phyloP scores from a whole-genome alignment of 2,329 filamentous ascomycete genomes.

The Clonostachys solani region DNA sequence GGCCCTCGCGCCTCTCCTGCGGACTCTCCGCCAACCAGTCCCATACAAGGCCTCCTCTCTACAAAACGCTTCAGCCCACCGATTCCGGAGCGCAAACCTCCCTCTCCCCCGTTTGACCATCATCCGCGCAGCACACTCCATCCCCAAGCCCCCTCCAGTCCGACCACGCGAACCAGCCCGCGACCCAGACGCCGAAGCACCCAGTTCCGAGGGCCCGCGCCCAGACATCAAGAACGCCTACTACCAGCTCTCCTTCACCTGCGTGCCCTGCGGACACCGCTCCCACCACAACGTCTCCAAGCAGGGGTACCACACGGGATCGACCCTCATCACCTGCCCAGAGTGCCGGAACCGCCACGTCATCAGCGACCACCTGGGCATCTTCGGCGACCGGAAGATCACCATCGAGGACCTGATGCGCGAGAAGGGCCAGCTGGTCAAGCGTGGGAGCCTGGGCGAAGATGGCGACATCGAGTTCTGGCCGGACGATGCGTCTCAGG shows the following conservation, averaged over 20 bases:
- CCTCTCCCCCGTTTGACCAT: slow-evolving; percentile 7
- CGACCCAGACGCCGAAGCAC: neutral
- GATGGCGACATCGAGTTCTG: slow-evolving; percentile 93
- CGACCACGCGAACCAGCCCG: slow-evolving; percentile 3
- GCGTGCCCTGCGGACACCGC: slow-evolving; percentile 74
- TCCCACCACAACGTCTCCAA: slow-evolving; percentile 87
- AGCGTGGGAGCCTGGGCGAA: slow-evolving; percentile 65
- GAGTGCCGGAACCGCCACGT: slow-evolving; percentile 82
- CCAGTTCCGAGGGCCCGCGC: slow-evolving; percentile 2
- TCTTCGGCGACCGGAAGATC: slow-evolving; percentile 67
- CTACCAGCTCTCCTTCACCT: slow-evolving; percentile 90
- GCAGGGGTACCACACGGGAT: slow-evolving; percentile 90
- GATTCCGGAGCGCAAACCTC: neutral
- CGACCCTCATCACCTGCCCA: slow-evolving; percentile 85
- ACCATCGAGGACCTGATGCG: slow-evolving; percentile 76
- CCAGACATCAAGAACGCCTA: slow-evolving; percentile 44
- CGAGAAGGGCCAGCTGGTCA: slow-evolving; percentile 70
- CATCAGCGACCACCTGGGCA: slow-evolving; percentile 82
- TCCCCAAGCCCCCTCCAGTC: slow-evolving; percentile 23
- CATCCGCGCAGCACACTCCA: slow-evolving; percentile 24
- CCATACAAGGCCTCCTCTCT: slow-evolving; percentile 7
- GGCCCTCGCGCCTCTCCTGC: neutral
- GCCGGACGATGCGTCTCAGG: slow-evolving; percentile 56
- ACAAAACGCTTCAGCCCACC: neutral
- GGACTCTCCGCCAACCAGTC: slow-evolving; percentile 9